Evolutionary conservation across 768 basidiomycete species (phyloP).

Genomic region (Cytidiella melzeri): DNA sequence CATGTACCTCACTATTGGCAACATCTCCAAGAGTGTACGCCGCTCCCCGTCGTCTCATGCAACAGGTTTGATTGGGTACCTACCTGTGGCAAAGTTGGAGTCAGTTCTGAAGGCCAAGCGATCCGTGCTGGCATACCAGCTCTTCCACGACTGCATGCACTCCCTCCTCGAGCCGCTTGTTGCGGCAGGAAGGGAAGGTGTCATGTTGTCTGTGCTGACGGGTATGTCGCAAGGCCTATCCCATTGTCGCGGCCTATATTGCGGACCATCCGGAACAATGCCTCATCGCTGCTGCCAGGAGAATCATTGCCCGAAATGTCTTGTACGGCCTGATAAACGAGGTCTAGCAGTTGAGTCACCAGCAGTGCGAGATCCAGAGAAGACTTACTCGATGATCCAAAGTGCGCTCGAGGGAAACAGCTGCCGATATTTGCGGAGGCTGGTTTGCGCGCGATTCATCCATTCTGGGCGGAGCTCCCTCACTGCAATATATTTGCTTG

Average conservation of each 20-base stretch:
- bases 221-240: constrained; percentile 13
- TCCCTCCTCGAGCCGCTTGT: constrained; percentile 16
- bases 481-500: too few relatives aligned
- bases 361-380: constrained; percentile 3
- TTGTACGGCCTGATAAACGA: constrained; percentile 3
- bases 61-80: too few relatives aligned
- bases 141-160: too few relatives aligned
- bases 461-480: constrained; percentile 38
- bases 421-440: too few relatives aligned
- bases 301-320: too few relatives aligned
- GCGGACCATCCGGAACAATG: constrained; percentile 25
- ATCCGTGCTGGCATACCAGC: too few relatives aligned
- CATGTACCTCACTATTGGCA: too few relatives aligned
- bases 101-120: too few relatives aligned
- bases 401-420: not conserved
- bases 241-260: constrained; percentile 18
- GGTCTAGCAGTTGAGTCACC: constrained; percentile 10
- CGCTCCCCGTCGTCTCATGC: too few relatives aligned
- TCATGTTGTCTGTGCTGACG: constrained; percentile 19
- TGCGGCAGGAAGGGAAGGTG: constrained; percentile 14
- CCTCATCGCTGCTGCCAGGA: constrained; percentile 10
- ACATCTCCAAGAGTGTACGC: too few relatives aligned
- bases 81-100: too few relatives aligned
- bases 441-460: constrained; percentile 18
- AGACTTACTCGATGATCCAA: not conserved